Percentiles rank a stretch among this genome's conserved stretches.
Evolutionary conservation across 495 filamentous ascomycete species (phyloP).

Genomic region (Rhypophila decipiens): DNA sequence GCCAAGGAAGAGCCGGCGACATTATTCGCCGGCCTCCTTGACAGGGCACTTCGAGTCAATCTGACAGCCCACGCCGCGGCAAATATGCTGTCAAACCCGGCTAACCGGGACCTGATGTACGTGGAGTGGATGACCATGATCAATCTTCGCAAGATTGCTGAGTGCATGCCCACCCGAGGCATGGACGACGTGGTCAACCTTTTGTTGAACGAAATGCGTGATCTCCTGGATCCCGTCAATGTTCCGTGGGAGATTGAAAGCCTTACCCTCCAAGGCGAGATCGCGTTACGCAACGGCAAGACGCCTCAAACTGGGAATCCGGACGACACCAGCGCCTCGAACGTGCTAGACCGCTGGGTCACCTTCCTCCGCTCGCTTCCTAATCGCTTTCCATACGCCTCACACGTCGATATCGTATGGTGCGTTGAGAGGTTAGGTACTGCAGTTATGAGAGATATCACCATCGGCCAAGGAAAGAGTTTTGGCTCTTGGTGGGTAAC

Average conservation of each 20-base stretch:
- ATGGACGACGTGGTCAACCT: constrained; percentile 66
- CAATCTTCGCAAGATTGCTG: constrained; percentile 61
- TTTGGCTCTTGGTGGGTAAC: constrained; percentile 97
- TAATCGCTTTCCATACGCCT: constrained; percentile 63
- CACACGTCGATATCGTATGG: constrained; percentile 58
- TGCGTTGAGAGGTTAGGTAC: constrained; percentile 63
- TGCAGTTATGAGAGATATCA: constrained; percentile 69
- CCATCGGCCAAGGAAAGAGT: constrained; percentile 72
- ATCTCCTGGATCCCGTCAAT: constrained; percentile 59
- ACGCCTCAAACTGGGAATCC: constrained; percentile 12
- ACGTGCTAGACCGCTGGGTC: constrained; percentile 80
- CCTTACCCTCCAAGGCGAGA: constrained; percentile 47
- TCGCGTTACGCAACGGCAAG: constrained; percentile 37
- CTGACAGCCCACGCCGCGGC: constrained; percentile 80
- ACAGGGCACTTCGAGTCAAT: constrained; percentile 84
- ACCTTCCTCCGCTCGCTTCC: constrained; percentile 73
- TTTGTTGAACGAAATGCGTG: constrained; percentile 65
- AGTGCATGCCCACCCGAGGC: constrained; percentile 52
- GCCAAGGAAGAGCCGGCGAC: constrained; percentile 84
- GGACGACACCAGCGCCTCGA: constrained; percentile 34
- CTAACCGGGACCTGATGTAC: constrained; percentile 86
- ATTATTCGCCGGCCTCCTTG: constrained; percentile 77
- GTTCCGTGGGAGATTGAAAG: constrained; percentile 50
- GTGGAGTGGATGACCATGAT: constrained; percentile 80
- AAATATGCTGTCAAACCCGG: constrained; percentile 64